Percentiles rank a stretch among this genome's conserved stretches.
These are phyloP conservation scores for Clathrospora elynae DNA, from an alignment of 2,329 filamentous ascomycete species.

Conservation along the genomic window DNA sequence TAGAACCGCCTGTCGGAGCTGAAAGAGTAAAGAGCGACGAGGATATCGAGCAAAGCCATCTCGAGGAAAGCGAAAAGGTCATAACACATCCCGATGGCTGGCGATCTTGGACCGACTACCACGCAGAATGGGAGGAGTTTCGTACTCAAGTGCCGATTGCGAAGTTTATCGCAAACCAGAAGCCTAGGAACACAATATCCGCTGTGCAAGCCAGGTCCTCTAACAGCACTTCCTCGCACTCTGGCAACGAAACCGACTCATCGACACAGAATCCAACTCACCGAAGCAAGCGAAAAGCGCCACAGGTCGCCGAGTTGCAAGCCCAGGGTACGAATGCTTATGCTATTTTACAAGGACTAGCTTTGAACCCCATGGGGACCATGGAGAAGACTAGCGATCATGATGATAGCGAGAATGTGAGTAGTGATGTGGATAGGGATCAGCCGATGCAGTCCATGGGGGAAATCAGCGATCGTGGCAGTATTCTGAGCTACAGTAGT, in stretches of 20 bases:
- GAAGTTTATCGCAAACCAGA: conserved; percentile 30
- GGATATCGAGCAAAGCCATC: conserved; percentile 24
- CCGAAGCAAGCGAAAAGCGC: conserved; percentile 3
- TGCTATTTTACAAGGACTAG: conserved; percentile 26
- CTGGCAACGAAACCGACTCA: conserved; percentile 4
- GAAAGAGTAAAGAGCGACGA: conserved; percentile 26
- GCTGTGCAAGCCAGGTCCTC: not conserved
- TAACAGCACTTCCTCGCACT: not conserved
- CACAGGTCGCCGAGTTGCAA: conserved; percentile 23
- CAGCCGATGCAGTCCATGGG: conserved; percentile 7
- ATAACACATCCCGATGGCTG: conserved; percentile 52
- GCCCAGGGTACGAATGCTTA: conserved; percentile 29
- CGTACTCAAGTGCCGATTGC: conserved; percentile 19
- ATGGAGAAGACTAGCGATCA: conserved; percentile 1
- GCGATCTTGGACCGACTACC: conserved; percentile 54
- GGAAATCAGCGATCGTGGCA: not conserved
- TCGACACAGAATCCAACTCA: conserved; percentile 1
- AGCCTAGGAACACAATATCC: conserved; percentile 2
- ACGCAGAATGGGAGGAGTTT: conserved; percentile 57
- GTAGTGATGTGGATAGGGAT: conserved; percentile 4
- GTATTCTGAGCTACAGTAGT: too few relatives aligned
- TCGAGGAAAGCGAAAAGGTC: conserved; percentile 28
- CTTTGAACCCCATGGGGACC: not conserved
- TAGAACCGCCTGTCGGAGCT: conserved; percentile 22
- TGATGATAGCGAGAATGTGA: conserved; percentile 6